Evolutionary conservation across 2,329 filamentous ascomycete genomes (phyloP).

Genomic region (Arthrobotrys pseudoclavata): DNA sequence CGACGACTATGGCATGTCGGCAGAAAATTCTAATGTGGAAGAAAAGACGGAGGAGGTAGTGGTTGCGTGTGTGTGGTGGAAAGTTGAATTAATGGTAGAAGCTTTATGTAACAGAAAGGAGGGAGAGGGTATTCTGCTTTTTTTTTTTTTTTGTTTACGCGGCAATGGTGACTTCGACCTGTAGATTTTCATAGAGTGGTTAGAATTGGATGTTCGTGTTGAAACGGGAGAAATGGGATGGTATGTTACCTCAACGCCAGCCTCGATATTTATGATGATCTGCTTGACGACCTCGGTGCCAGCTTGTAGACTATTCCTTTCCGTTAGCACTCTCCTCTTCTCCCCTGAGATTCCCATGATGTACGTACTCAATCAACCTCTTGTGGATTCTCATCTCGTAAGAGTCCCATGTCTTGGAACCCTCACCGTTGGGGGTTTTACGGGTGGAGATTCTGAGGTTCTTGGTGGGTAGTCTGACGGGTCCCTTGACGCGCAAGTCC

Average conservation of each 20-base stretch:
- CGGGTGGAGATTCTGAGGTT: constrained; percentile 95
- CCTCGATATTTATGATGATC: constrained; percentile 96
- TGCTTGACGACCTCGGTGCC: constrained; percentile 98
- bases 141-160: constrained; percentile 71
- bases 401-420: constrained; percentile 99
- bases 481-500: constrained; percentile 98
- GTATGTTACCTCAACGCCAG: constrained; percentile 78
- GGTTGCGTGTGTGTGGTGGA: not conserved
- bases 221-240: not conserved
- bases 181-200: constrained; percentile 1
- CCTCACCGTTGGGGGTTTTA: constrained; percentile 99
- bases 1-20: constrained; percentile 49
- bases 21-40: not conserved
- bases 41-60: not conserved
- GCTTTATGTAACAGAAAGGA: constrained; percentile 34
- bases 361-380: constrained; percentile 88
- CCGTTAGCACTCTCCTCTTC: constrained; percentile 15
- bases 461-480: constrained; percentile 97
- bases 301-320: constrained; percentile 79
- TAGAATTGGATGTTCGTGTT: not conserved
- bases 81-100: constrained; percentile 37
- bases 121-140: constrained; percentile 37
- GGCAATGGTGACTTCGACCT: constrained; percentile 89
- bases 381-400: constrained; percentile 99
- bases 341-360: not conserved